Base-by-base conservation (phyloP, 495 filamentous ascomycete genomes). In the Talaromyces adpressus region DNA sequence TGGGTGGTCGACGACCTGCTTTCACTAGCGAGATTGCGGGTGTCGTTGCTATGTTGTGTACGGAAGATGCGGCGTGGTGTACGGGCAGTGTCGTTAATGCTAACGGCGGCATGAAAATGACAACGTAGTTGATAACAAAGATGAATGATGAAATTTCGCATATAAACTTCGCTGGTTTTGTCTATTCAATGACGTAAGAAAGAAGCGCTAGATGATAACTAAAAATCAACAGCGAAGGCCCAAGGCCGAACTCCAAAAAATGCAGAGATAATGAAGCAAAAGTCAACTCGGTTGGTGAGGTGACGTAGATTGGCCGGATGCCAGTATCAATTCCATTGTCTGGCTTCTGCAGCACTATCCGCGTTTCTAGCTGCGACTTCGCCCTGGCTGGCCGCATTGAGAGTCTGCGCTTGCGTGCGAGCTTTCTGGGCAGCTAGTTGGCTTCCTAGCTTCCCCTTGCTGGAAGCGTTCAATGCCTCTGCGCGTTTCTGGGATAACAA, bases 81-180 rank as follows among this genome's bases (percentile, higher is more conserved):
- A 97, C 92, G 1, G 93, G 92, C 1, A 89, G 87, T 70, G 88
- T 95, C 53, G 84, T 96, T 2, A 90, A 88, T 73, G 90, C 90
- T n/a, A 95, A 95, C 72, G 91, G 91, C 2, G 91, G 91, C 6
- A 88, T 94, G 84, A 79, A 78, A 63, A 84, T 88, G 74, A 71
- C 79, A 67, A 71, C 75, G 34, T 85, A 79, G 66, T 56, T 29
- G 27, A 16, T 0, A 41, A 36, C n/a, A 6, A 23, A 9, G 14
- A 58, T 58, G 52, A 56, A 29, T 56, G 23, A 53, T 14, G 52
- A 29, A 29, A 5, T 0, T 3, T 25, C 51, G 27, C 36, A 41
- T 3, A 29, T 14, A 25, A 9, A 56, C 8, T 23, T 18, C 3
- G 27, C 52, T 29, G 23, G 16, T 29, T 56, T 54, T 56, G 27